Base-by-base conservation (phyloP, 2,329 filamentous ascomycete species). In the Thielaviopsis musarum region DNA sequence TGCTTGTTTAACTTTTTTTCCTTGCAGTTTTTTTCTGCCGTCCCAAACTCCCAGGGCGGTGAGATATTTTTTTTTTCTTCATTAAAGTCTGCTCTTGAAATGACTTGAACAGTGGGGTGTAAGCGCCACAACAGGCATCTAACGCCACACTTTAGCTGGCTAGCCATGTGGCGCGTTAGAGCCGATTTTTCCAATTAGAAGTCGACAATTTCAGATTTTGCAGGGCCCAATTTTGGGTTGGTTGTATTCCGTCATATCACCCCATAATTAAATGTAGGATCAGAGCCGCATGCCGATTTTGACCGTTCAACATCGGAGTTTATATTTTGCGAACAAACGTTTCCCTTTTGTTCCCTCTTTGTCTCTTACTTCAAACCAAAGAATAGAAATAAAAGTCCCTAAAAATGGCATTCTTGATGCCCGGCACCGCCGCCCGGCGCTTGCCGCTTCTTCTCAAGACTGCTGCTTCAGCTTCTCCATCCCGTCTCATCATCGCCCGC, bases 1-100 rank as follows among this genome's bases (percentile, higher is more conserved):
- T 52, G n/a, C 41, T 45, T 38, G 34, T n/a, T 45, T 54, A 30
- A 24, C 26, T 17, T 41, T 48, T 51, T 57, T 56, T 45, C 49
- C 22, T 52, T 61, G 56, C 53, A 52, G 49, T 62, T 63, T 62
- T 64, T 64, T 64, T 64, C 62, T 64, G 62, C 62, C 62, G 61
- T 34, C 21, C n/a, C 52, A 53, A 56, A 58, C 15, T 19, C n/a
- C 13, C 17, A 53, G 56, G 59, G 62, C 61, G 62, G 62, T 61
- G 61, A 59, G 41, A 49, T 21, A 56, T 49, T 56, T 63, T 62
- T 63, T 64, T 63, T 58, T 59, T 30, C 12, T 62, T 63, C 62
- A 59, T 63, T 19, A 19, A 45, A 5, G 17, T 13, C 4, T 12
- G 30, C 30, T 34, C 30, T 34, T 9, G 30, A 34, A 45, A 45